Evolutionary conservation across 352 stramenopile species (phyloP), one percentile per base, ranked within the genome.

Genomic region (Peronospora belbahrii): DNA sequence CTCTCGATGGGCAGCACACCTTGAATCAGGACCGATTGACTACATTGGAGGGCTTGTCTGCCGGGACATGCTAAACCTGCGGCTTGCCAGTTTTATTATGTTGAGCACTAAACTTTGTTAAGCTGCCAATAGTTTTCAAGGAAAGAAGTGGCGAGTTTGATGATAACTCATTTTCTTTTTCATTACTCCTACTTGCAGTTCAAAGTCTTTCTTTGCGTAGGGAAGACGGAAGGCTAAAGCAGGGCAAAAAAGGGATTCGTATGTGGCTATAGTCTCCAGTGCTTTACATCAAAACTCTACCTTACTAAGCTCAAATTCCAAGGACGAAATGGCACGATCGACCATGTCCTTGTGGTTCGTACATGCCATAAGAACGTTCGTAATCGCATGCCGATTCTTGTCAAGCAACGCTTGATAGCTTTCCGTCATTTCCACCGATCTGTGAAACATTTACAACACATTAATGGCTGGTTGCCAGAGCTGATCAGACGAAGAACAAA

Each of bases 331-430:
- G 11, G 73, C 59, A 35, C 67, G 52, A 43, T 88, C 65, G 14
- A 88, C 67, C 35, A 57, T 60, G 40, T 69, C 65, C 38, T 88
- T 90, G 48, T 88, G 70, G 15, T 83, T 64, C 10, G 70, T 85
- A 37, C 75, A 88, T 22, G 65, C 63, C 41, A 81, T 44, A 9
- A 90, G 61, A 23, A 70, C 74, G 22, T 82, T 80, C 11, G 70
- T 71, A 20, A 88, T 41, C 52, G 74, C 67, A 43, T 75, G 65
- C 2, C 70, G 65, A 56, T 74, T 85, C 45, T 76, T 88, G 47
- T 79, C 52, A 0, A 88, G 43, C 33, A 79, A 56, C 13, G 42
- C 30, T 43, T 77, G 53, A 53, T 83, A 85, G 22, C 52, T 51
- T 4, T 76, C 62, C 8, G 46, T 60, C 70, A 83, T 77, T n/a